Conservation (phyloP, 2,329 filamentous ascomycete genomes). For the Alternaria gansuensis region DNA sequence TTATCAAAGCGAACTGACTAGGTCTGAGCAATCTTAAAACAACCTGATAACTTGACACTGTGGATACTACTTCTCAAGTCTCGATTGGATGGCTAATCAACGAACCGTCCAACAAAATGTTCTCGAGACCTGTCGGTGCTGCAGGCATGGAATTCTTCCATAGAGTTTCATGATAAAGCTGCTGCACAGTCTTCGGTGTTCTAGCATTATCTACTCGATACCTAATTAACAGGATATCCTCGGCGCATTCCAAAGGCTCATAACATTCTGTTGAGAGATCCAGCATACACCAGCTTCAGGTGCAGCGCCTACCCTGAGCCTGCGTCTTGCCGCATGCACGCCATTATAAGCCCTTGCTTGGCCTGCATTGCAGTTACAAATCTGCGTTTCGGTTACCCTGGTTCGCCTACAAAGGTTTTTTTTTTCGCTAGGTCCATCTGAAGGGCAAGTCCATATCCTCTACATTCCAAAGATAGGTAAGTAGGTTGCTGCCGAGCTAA, state of each 20-base stretch:
- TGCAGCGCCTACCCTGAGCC: background rate
- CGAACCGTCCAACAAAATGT: background rate
- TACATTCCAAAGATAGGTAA: background rate
- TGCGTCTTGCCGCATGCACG: constrained; percentile 9
- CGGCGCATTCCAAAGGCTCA: background rate
- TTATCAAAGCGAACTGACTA: background rate
- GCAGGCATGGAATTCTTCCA: background rate
- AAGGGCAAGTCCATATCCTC: constrained; percentile 1
- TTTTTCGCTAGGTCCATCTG: background rate
- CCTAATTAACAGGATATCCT: background rate
- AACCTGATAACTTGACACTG: background rate
- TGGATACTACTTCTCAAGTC: background rate
- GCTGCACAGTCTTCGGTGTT: background rate
- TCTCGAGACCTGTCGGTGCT: background rate
- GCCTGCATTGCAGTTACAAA: constrained; percentile 1
- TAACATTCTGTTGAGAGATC: constrained; percentile 1
- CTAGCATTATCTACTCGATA: background rate
- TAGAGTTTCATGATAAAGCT: background rate
- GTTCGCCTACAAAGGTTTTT: background rate
- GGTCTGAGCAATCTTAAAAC: background rate
- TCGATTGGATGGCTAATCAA: background rate
- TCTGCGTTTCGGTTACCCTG: constrained; percentile 7
- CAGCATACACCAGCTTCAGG: background rate
- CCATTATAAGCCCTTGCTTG: constrained; percentile 7
- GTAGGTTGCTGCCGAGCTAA: constrained; percentile 1